These are phyloP conservation scores for Rhizophagus clarus DNA, from an alignment of 192 early-diverging fungal species.

Conservation along the genomic window DNA sequence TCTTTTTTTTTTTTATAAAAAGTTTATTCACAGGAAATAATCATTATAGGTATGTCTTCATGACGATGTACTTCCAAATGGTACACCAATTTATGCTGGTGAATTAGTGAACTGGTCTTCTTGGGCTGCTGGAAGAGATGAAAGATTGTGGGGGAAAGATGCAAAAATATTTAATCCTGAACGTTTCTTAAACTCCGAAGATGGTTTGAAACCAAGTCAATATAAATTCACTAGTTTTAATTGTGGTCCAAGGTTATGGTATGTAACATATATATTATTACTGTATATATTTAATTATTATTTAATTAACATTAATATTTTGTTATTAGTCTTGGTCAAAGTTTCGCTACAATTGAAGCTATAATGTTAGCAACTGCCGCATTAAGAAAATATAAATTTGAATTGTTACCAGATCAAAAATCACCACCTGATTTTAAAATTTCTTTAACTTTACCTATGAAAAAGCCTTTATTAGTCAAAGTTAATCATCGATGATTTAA, in stretches of 20 bases:
- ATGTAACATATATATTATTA: not conserved
- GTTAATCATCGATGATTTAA: constrained; percentile 14
- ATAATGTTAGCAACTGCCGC: constrained; percentile 38
- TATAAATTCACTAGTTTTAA: constrained; percentile 62
- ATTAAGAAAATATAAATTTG: constrained; percentile 42
- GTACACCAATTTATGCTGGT: constrained; percentile 53
- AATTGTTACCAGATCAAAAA: constrained; percentile 32
- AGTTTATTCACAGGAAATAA: not conserved
- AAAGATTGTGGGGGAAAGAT: constrained; percentile 65
- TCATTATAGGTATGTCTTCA: constrained; percentile 39
- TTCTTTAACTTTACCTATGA: constrained; percentile 47
- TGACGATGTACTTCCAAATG: constrained; percentile 65
- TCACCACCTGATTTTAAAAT: constrained; percentile 15
- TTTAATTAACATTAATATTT: not conserved
- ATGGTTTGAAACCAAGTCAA: constrained; percentile 36
- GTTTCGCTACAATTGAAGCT: constrained; percentile 43
- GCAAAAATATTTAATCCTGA: constrained; percentile 65
- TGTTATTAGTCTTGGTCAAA: constrained; percentile 37
- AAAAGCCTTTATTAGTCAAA: constrained; percentile 39
- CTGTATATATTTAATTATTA: too few relatives aligned
- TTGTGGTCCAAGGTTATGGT: constrained; percentile 54
- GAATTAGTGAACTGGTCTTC: constrained; percentile 50
- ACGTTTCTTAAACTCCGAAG: constrained; percentile 56
- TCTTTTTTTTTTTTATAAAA: too few relatives aligned
- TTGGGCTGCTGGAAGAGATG: constrained; percentile 54